phyloP scores from a whole-genome alignment of 108 stramenopile species.

The Fragilariopsis cylindrus region DNA sequence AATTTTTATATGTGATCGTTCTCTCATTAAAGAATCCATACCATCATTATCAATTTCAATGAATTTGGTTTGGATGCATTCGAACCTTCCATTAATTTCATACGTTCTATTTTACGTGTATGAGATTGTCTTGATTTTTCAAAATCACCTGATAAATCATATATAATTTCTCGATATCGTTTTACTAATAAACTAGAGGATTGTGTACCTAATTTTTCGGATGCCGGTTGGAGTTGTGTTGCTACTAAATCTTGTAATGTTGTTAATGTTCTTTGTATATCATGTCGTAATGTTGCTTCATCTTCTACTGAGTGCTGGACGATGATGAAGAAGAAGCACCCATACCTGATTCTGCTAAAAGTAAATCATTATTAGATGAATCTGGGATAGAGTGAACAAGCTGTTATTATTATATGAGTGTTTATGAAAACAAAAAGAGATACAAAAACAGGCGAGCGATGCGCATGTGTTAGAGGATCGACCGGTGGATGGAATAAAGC shows the following conservation, averaged over 20 bases:
- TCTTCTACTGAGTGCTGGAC: conserved; percentile 41
- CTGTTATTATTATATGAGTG: background rate
- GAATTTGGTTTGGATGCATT: background rate
- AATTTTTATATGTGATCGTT: conserved; percentile 79
- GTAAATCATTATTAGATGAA: conserved; percentile 30
- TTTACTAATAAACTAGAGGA: conserved; percentile 66
- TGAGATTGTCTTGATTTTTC: conserved; percentile 61
- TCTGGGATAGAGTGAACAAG: conserved; percentile 40
- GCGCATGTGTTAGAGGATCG: no score
- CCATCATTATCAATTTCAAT: conserved; percentile 45
- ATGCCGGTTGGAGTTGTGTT: conserved; percentile 62
- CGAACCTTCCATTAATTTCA: conserved; percentile 70
- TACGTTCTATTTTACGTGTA: conserved; percentile 59
- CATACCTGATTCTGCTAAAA: conserved; percentile 64
- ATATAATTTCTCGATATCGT: conserved; percentile 85
- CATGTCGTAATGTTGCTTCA: conserved; percentile 64
- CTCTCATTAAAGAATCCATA: conserved; percentile 81
- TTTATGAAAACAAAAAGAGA: no score
- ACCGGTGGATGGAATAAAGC: no score
- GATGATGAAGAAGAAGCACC: background rate
- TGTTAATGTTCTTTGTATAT: conserved; percentile 70
- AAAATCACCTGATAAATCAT: conserved; percentile 75
- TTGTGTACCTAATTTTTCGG: conserved; percentile 51
- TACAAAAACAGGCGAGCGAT: no score
- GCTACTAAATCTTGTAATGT: conserved; percentile 69